phyloP scores from a whole-genome alignment of 345 rosid species.

The Crucihimalaya himalaica region DNA sequence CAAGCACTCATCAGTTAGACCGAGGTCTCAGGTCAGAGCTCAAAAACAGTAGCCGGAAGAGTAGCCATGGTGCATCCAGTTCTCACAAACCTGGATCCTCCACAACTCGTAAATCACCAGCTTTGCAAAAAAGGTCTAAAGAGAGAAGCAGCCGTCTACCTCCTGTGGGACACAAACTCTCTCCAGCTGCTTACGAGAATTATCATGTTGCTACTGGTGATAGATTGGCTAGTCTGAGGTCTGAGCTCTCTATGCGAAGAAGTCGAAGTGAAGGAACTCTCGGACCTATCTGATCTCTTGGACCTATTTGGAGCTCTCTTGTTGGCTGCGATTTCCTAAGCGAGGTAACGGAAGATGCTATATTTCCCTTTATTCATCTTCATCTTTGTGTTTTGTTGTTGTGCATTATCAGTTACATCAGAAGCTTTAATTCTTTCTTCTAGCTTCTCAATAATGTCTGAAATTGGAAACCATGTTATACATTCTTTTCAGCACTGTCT shows the following conservation, averaged over 20 bases:
- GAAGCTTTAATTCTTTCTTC: conserved; percentile 26
- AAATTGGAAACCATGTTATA: conserved; percentile 18
- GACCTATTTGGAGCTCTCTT: neutral
- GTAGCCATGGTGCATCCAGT: conserved; percentile 48
- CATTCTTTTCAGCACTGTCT: conserved; percentile 30
- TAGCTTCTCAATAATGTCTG: conserved; percentile 42
- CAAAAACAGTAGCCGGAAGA: conserved; percentile 60
- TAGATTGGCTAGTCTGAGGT: conserved; percentile 50
- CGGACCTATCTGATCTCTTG: conserved; percentile 42
- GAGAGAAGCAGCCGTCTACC: conserved; percentile 60
- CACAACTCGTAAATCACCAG: conserved; percentile 54
- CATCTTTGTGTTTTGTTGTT: conserved; percentile 28
- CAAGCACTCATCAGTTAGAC: conserved; percentile 59
- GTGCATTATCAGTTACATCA: conserved; percentile 24
- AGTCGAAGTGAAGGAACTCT: conserved; percentile 78
- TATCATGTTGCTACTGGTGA: conserved; percentile 48
- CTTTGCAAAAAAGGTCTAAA: conserved; percentile 51
- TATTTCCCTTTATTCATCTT: conserved; percentile 2
- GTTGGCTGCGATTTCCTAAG: neutral
- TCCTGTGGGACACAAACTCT: conserved; percentile 54
- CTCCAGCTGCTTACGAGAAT: conserved; percentile 44
- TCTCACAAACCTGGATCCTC: conserved; percentile 49
- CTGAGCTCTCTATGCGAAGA: conserved; percentile 61
- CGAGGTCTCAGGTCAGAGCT: conserved; percentile 63
- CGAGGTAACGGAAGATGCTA: conserved; percentile 25